Evolutionary conservation across 306 rosid genomes (phyloP).

Genomic region (Spatholobus suberectus): DNA sequence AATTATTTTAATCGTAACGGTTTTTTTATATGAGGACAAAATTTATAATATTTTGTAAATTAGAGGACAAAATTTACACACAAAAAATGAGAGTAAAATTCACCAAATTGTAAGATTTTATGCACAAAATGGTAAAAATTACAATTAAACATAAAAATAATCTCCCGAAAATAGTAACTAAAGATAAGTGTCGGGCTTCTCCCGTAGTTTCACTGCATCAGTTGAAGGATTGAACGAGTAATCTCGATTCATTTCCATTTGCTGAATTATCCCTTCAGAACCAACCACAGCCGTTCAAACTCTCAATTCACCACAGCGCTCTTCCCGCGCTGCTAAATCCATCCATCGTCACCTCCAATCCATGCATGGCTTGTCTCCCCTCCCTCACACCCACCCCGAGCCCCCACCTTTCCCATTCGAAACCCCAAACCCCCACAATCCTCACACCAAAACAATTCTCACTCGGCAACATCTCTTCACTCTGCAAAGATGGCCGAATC

Average conservation of each 20-base stretch:
- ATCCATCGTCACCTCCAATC: background rate
- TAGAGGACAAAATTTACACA: too few species aligned
- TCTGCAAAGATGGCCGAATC: slow-evolving; percentile 64
- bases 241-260: background rate
- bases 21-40: too few species aligned
- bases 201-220: too few species aligned
- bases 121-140: too few species aligned
- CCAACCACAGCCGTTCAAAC: background rate
- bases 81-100: too few species aligned
- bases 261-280: slow-evolving; percentile 27
- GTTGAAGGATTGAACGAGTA: background rate
- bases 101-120: too few species aligned
- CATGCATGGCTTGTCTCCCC: slow-evolving; percentile 52
- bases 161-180: too few species aligned
- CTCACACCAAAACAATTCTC: slow-evolving; percentile 39
- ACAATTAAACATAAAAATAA: too few species aligned
- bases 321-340: background rate
- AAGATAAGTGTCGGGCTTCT: background rate
- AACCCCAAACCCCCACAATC: slow-evolving; percentile 37
- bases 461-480: slow-evolving; percentile 47
- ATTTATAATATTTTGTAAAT: too few species aligned
- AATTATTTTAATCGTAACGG: too few species aligned
- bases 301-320: slow-evolving; percentile 5
- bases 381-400: slow-evolving; percentile 43
- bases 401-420: slow-evolving; percentile 27